Base-by-base conservation (phyloP, 257 asterid genomes). In the Nicotiana benthamiana region DNA sequence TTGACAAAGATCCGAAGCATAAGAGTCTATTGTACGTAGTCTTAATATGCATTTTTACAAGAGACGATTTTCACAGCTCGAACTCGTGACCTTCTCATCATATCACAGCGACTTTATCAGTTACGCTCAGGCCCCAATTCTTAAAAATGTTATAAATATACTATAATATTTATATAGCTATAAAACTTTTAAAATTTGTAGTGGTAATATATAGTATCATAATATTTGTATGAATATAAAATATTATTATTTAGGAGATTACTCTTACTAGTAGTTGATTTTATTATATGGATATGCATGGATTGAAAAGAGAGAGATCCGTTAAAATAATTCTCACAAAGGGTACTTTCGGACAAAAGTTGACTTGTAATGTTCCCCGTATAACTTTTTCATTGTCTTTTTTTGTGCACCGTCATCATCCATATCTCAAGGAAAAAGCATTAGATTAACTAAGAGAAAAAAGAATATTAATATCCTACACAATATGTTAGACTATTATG, bases 1-100 rank as follows among this genome's bases (percentile, higher is more conserved):
- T 12, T 3, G 11, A 0, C 2, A 12, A 40, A 2, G 2, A 2
- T 0, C 48, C 1, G 11, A 40, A 9, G 3, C 2, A 40, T 0
- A 40, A 8, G 9, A 2, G 11, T 40, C 48, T 40, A 40, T 40
- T 40, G 3, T 40, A 8, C 9, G 46, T 0, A 40, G 11, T 0
- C 0, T 40, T 8, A 40, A 0, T 0, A 40, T 40, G 2, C 46
- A 40, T 40, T 40, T 40, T 0, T 8, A 3, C 48, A 40, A 9
- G 2, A 40, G 12, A 0, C 2, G 8, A 1, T 40, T 40, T 9
- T 3, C 11, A 40, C 12, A 0, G 12, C 2, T 9, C 12, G 12
- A 40, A 40, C 1, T 40, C 12, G 1, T 40, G 48, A 40, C 12
- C 12, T 40, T 0, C 12, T 9, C 0, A 0, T 40, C 1, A 40